phyloP scores from a whole-genome alignment of 1,284 basidiomycete genomes.

The Fomitiporia mediterranea region DNA sequence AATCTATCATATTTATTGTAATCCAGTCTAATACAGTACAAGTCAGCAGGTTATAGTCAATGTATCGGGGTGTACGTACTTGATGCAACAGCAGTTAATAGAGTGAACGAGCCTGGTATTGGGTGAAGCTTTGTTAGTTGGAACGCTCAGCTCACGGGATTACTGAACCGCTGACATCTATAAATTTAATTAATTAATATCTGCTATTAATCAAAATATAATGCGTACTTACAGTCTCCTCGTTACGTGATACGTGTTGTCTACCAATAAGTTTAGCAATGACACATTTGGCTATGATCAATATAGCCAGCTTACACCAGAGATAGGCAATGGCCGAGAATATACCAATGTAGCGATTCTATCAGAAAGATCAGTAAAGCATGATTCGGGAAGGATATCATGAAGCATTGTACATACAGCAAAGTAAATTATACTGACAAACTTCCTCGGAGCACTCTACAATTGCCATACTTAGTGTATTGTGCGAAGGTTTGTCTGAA shows the following conservation, averaged over 20 bases:
- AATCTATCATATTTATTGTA: conserved; percentile 6
- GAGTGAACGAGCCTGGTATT: neutral
- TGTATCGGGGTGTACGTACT: neutral
- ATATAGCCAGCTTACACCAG: neutral
- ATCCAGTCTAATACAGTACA: neutral
- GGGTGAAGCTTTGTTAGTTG: neutral
- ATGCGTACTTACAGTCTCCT: neutral
- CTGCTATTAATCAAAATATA: neutral
- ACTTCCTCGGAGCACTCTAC: neutral
- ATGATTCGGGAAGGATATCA: neutral
- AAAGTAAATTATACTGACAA: conserved; percentile 4
- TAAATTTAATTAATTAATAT: neutral
- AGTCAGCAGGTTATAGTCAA: neutral
- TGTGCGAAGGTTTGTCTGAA: neutral
- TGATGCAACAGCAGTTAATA: neutral
- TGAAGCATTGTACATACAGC: neutral
- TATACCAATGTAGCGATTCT: conserved; percentile 9
- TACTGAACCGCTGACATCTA: neutral
- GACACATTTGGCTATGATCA: no score
- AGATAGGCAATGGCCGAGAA: neutral
- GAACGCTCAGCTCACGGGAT: no score
- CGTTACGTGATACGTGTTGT: neutral
- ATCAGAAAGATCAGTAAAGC: neutral
- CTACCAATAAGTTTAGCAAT: neutral
- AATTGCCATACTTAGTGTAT: neutral